These are phyloP conservation scores for Rhodotorula kratochvilovae DNA, from an alignment of 768 basidiomycete genomes.

Conservation along the genomic window DNA sequence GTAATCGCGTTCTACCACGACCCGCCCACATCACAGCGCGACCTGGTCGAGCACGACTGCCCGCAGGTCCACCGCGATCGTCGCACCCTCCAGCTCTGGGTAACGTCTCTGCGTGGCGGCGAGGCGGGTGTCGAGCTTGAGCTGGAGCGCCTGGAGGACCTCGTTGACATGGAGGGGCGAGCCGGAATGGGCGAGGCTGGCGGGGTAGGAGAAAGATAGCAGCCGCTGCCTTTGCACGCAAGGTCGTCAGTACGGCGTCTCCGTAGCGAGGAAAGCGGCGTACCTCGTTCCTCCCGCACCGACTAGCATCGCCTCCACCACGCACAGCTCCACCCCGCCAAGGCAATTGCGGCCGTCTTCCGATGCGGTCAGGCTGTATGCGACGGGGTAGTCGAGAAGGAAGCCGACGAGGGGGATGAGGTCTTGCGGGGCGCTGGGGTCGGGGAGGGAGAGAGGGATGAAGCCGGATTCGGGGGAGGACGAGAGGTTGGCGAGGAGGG, in stretches of 20 bases:
- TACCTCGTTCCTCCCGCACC: background rate
- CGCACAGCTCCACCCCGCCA: slow-evolving; percentile 10
- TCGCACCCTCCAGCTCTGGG: background rate
- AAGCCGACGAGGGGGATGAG: slow-evolving; percentile 15
- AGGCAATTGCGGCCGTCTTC: slow-evolving; percentile 14
- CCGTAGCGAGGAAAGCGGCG: background rate
- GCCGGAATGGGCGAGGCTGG: background rate
- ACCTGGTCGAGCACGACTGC: background rate
- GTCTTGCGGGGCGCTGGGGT: background rate
- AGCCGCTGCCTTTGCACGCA: background rate
- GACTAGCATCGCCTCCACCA: slow-evolving; percentile 4
- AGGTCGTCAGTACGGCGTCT: background rate
- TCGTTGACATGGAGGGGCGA: no score
- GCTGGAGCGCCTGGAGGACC: background rate
- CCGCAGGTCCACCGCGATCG: background rate
- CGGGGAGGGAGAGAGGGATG: background rate
- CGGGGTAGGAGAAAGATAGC: slow-evolving; percentile 18
- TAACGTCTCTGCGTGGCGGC: no score
- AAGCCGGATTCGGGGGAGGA: background rate
- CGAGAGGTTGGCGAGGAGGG: background rate
- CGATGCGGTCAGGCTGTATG: background rate
- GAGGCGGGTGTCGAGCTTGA: background rate
- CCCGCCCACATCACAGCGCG: slow-evolving; percentile 5
- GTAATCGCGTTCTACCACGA: background rate
- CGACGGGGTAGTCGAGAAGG: slow-evolving; percentile 25